Evolutionary conservation across 2,329 filamentous ascomycete species (phyloP), one percentile per base, ranked within the genome.

Genomic region (Emergomyces pasteurianus): DNA sequence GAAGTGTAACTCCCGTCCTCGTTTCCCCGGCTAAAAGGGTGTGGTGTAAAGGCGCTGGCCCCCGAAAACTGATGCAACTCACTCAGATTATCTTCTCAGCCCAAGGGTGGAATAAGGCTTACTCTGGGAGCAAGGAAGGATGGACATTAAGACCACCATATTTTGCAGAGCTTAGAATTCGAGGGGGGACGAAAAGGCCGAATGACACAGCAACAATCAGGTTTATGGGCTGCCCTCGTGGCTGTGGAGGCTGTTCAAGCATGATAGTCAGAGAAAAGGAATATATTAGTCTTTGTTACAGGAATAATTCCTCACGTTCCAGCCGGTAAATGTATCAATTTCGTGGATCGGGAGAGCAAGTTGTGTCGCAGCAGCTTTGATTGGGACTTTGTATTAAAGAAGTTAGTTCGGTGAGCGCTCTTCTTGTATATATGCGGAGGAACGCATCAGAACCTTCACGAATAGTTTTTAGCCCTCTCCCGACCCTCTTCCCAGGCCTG

Each of bases 131-230:
- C 34, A 96, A 76, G 0, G 92, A 97, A 0, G 94, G 94, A 70
- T 99, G 94, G 1, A 99, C 81, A 73, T 99, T 99, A 2, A 99
- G 76, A 0, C 94, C 94, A 50, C 92, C 92, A 74, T 95, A 96
- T 67, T 82, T 83, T 28, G 88, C 83, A 0, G 76, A 76, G 26
- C 77, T 77, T 26, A 99, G 78, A 18, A 97, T 84, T 4, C 90
- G 81, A 0, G 82, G 80, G 0, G 94, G 94, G 0, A 99, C 86
- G 63, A 96, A 87, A 8, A 96, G 81, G 2, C 94, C 94, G 74
- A 97, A 99, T 0, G 94, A 97, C 4, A 97, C 94, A 55, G 92
- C 92, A 53, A 97, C 80, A 66, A 99, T 82, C 62, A 99, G 79
- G 72, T 96, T 91, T 65, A 85, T 84, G 31, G 76, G 67, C 34